Base-by-base conservation (phyloP, 1,284 basidiomycete species). In the Kwoniella shivajii region DNA sequence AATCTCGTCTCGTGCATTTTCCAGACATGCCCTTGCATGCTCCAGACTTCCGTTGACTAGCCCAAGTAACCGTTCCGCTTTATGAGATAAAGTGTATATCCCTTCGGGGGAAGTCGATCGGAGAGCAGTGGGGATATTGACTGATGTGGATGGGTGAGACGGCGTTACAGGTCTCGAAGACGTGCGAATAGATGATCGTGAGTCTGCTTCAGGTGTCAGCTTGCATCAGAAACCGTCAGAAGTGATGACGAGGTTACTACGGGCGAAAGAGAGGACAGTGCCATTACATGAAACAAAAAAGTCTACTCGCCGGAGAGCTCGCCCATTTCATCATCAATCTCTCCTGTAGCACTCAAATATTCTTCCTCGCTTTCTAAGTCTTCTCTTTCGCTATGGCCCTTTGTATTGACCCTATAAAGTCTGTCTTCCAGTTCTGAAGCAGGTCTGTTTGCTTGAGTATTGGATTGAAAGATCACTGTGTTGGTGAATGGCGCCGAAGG, bases 331-430 rank as follows among this genome's bases (percentile, higher is more conserved):
- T 67, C 64, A 4, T 58, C 59, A 18, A 50, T 38, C 18, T 63
- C 56, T 20, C 54, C 56, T 26, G 22, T 26, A 5, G 39, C 31
- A 43, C 50, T 43, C 30, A n/a, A 20, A 36, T 10, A 78, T 80
- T 64, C 69, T 92, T 90, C 81, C 85, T 85, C 0, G 87, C 89
- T 54, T 2, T 48, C 54, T 4, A 53, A 31, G 3, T 60, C 39
- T 16, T 60, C 59, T 18, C 41, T 55, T 20, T 24, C 34, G 20
- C 41, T 34, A 20, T 34, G 11, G 7, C 31, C 26, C n/a, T 38
- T n/a, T 34, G 10, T 6, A 33, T 42, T 26, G 18, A 7, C 27
- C 4, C 39, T 42, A n/a, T n/a, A n/a, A n/a, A n/a, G 14, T 18
- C 37, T 39, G 16, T 18, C n/a, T 10, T 6, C 37, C 37, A 39